These are phyloP conservation scores for Trypanosoma rangeli DNA, from an alignment of 208 protist genomes.

Conservation along the genomic window DNA sequence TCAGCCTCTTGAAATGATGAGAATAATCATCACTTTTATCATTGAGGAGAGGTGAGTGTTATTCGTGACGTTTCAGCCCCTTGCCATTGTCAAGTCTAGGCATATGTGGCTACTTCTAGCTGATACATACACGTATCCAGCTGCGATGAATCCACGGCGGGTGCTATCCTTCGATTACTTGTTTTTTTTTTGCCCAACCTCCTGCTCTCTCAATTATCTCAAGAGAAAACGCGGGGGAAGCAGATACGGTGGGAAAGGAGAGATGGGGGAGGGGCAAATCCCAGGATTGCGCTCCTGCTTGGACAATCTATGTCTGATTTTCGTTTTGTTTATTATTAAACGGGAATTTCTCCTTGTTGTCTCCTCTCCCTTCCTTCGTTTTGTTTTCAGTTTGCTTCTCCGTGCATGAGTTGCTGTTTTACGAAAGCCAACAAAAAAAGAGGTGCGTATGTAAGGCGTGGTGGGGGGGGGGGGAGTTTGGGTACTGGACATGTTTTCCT, in stretches of 20 bases:
- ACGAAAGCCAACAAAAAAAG: no score
- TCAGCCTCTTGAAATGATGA: background rate
- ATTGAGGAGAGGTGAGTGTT: background rate
- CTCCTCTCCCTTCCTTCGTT: no score
- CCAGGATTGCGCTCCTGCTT: background rate
- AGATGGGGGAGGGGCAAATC: background rate
- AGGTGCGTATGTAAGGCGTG: no score
- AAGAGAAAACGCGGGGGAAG: background rate
- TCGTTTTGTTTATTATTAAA: background rate
- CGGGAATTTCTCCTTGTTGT: no score
- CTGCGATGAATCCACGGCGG: background rate
- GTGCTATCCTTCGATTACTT: background rate
- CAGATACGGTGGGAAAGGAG: background rate
- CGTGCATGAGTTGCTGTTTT: no score
- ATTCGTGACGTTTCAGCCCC: background rate
- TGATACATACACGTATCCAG: background rate
- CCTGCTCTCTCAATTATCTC: background rate
- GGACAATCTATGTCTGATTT: background rate
- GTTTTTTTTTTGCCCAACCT: background rate
- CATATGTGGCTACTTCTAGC: background rate
- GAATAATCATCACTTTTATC: background rate
- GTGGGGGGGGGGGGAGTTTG: no score
- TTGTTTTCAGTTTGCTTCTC: no score
- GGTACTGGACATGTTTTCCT: no score
- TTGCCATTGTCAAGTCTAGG: background rate